phyloP scores from a whole-genome alignment of 2,329 filamentous ascomycete species.

The Fusarium lyarnte region DNA sequence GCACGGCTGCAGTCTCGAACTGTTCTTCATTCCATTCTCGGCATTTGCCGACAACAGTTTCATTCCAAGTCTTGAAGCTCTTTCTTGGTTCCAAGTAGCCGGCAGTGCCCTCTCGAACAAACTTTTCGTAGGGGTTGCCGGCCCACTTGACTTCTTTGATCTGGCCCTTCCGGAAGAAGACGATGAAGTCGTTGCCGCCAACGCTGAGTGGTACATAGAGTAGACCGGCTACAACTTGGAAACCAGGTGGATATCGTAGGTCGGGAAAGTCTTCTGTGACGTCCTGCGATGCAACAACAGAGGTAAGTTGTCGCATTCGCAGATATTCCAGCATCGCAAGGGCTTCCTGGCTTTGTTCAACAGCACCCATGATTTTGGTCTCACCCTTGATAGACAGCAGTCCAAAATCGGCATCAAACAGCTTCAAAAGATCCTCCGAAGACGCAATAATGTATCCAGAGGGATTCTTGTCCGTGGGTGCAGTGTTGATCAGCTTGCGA shows the following conservation, averaged over 20 bases:
- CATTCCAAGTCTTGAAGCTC: constrained; percentile 83
- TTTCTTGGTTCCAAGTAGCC: constrained; percentile 80
- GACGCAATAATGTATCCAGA: constrained; percentile 92
- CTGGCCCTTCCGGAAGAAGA: constrained; percentile 86
- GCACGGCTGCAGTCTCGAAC: constrained; percentile 85
- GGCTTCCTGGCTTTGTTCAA: constrained; percentile 82
- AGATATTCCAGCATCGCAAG: constrained; percentile 87
- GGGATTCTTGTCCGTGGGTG: constrained; percentile 81
- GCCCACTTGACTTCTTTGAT: constrained; percentile 84
- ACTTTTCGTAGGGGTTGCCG: constrained; percentile 86
- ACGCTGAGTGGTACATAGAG: constrained; percentile 83
- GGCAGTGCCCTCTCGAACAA: constrained; percentile 74
- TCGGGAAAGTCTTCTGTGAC: constrained; percentile 82
- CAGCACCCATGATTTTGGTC: constrained; percentile 82
- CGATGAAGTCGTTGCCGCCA: constrained; percentile 84
- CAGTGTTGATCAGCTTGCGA: constrained; percentile 87
- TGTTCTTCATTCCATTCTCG: constrained; percentile 91
- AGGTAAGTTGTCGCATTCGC: constrained; percentile 76
- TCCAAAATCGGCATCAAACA: constrained; percentile 90
- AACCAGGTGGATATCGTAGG: constrained; percentile 80
- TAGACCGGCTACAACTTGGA: constrained; percentile 79
- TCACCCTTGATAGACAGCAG: constrained; percentile 87
- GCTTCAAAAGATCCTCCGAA: constrained; percentile 82
- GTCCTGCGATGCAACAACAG: constrained; percentile 82
- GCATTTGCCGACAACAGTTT: constrained; percentile 83